phyloP scores from a whole-genome alignment of 176 grass and related monocot genomes.

The Raddia distichophylla region DNA sequence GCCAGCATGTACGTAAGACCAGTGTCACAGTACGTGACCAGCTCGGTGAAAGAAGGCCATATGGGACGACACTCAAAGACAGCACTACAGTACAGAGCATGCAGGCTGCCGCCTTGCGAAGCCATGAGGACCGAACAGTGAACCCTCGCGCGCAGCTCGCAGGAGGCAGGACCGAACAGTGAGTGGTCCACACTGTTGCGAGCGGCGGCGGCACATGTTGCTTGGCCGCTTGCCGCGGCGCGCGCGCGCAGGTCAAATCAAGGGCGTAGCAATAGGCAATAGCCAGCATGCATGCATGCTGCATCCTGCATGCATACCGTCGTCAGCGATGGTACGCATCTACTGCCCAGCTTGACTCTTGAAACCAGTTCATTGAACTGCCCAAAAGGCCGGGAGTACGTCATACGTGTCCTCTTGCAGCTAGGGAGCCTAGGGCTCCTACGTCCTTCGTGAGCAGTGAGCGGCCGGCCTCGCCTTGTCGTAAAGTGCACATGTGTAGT shows the following conservation, averaged over 20 bases:
- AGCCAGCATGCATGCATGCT: too few species aligned
- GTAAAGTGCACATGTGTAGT: too few species aligned
- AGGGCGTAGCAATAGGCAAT: too few species aligned
- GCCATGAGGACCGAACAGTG: not conserved
- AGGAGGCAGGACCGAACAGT: not conserved
- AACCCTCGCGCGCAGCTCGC: not conserved
- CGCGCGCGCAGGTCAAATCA: not conserved
- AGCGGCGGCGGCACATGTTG: not conserved
- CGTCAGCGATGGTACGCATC: not conserved
- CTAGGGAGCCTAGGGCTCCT: not conserved
- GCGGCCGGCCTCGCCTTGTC: not conserved
- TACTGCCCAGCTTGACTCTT: not conserved
- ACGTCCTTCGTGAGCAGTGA: too few species aligned
- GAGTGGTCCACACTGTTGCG: not conserved
- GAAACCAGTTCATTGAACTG: not conserved
- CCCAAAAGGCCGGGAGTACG: not conserved
- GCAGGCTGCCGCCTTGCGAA: not conserved
- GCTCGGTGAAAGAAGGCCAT: too few species aligned
- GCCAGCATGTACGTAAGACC: too few species aligned
- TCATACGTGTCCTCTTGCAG: not conserved
- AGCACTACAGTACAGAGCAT: not conserved
- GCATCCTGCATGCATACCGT: not conserved
- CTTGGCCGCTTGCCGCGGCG: not conserved
- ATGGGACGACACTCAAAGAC: not conserved
- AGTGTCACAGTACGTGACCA: too few species aligned